These are phyloP conservation scores for Fusarium musae DNA, from an alignment of 2,329 filamentous ascomycete genomes.

Conservation along the genomic window DNA sequence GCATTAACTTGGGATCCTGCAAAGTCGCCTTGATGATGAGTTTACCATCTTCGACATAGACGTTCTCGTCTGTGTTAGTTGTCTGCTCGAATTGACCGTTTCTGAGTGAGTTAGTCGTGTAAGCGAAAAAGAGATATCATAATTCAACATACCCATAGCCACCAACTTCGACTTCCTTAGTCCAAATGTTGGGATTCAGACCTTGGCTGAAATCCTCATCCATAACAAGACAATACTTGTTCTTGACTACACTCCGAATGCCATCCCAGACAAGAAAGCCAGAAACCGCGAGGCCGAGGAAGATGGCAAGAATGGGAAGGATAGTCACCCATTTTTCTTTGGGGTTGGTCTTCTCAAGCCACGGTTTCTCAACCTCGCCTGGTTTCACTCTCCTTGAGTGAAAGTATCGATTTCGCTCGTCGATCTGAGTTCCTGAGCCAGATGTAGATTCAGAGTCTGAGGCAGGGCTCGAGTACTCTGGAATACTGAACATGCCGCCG, in stretches of 20 bases:
- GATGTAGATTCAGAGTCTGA: slow-evolving; percentile 59
- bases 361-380: slow-evolving; percentile 79
- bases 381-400: slow-evolving; percentile 78
- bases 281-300: slow-evolving; percentile 73
- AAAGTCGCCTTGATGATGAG: slow-evolving; percentile 83
- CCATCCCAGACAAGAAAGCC: slow-evolving; percentile 82
- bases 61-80: slow-evolving; percentile 77
- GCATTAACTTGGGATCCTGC: slow-evolving; percentile 74
- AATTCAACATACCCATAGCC: slow-evolving; percentile 74
- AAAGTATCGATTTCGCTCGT: slow-evolving; percentile 69
- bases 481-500: slow-evolving; percentile 36
- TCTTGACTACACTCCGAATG: slow-evolving; percentile 74
- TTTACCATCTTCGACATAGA: slow-evolving; percentile 75
- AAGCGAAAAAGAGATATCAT: no score
- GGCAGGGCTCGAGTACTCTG: slow-evolving; percentile 31
- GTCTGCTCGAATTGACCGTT: slow-evolving; percentile 87
- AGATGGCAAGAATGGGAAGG: slow-evolving; percentile 77
- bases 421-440: slow-evolving; percentile 49
- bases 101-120: slow-evolving; percentile 52
- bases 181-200: slow-evolving; percentile 72
- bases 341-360: slow-evolving; percentile 77
- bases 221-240: slow-evolving; percentile 77
- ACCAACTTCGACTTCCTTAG: slow-evolving; percentile 78
- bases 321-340: slow-evolving; percentile 90
- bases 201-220: slow-evolving; percentile 72